Base-by-base conservation (phyloP, 352 stramenopile species). In the Phytopythium kandeliae region DNA sequence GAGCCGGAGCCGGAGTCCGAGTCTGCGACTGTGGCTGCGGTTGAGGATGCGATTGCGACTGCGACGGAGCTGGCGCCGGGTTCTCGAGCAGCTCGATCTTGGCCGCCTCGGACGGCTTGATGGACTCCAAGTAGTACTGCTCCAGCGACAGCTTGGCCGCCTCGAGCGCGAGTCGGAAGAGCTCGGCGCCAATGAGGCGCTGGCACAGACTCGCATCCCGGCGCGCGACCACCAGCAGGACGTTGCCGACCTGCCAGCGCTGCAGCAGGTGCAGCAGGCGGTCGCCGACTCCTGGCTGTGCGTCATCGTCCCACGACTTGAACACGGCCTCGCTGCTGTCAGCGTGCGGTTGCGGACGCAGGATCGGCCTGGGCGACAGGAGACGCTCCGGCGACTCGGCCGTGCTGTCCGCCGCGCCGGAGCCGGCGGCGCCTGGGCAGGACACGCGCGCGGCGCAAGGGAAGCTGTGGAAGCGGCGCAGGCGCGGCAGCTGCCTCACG, bases 231-330 rank as follows among this genome's bases (percentile, higher is more conserved):
- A 92, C 52, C 1, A 95, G 49, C 43, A 84, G 50, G 4, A 89
- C 63, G 52, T 88, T 90, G 41, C 76, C 69, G 9, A 93, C 76
- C 38, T 93, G 73, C 85, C 85, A 93, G 40, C 76, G 72, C 55
- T 87, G 74, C 44, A 95, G 62, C n/a, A 93, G 41, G 44, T 93
- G 79, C 38, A 95, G 57, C 48, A 95, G 51, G 17, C 84, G 80
- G 33, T 89, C 79, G 22, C 82, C 81, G 6, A 85, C 72, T 11
- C 78, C 78, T 13, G 63, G 46, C 22, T 86, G 63, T 1, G 54
- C 61, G 55, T 78, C 65, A 49, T 93, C 74, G 2, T 79, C 63
- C 53, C 74, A 74, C 22, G 74, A 71, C 25, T 92, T 77, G 24
- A 63, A 54, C 19, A 89, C 49, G 35, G 81, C 52, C 2, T 75